Base-by-base conservation (phyloP, 169 alveolate genomes). In the Babesia sp. region DNA sequence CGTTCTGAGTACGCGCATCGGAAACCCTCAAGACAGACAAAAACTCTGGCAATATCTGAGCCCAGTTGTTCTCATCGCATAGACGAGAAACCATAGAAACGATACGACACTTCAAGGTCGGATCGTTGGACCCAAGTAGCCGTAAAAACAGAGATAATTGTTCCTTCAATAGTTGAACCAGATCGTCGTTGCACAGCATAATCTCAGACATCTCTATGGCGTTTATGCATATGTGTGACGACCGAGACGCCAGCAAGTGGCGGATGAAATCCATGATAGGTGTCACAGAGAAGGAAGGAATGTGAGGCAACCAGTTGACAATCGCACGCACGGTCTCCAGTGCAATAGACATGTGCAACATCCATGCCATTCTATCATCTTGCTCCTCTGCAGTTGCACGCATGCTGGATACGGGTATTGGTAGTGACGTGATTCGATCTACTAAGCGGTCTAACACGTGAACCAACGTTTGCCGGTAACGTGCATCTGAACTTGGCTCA, bases 1-100 rank as follows among this genome's bases (percentile, higher is more conserved):
- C 97, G 75, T 94, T 97, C 80, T 95, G 96, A 44, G 94, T 91
- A 41, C 91, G 85, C 14, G 93, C 91, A 50, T 95, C 98, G 54
- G 95, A 96, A 60, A 91, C 93, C 48, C 94, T 91, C 54, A 95
- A 79, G 72, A 92, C 93, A 22, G 88, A 91, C 20, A 96, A 67
- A 67, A 95, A 75, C 72, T 95, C 98, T 64, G 95, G 96, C 3
- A 96, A 94, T 7, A 95, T 91, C 28, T 78, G 77, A 37, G 91
- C 90, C 72, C 96, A 93, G 59, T 92, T 93, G 36, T 83, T 74
- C 51, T 71, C 79, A 46, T 94, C 96, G 82, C 98, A 95, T 64
- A 95, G 90, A 31, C 86, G 83, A 71, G 93, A 96, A 16, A 95
- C 73, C 44, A 95, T 91, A 71, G 91, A 95, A 41, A 92, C 85